phyloP scores from a whole-genome alignment of 306 rosid genomes.

The Boehmeria nivea region DNA sequence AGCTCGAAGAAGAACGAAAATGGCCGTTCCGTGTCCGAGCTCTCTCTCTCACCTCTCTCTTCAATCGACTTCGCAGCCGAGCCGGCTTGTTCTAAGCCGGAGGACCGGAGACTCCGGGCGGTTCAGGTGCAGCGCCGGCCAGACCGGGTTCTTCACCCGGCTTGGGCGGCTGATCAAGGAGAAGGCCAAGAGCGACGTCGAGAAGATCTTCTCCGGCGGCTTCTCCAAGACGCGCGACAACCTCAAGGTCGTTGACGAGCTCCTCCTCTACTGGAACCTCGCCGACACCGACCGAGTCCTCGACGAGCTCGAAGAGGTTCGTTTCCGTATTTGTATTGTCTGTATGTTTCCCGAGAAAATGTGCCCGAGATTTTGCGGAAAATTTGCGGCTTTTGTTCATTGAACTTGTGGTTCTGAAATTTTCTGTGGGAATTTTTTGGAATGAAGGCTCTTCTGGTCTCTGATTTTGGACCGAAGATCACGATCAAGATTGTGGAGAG shows the following conservation, averaged over 20 bases:
- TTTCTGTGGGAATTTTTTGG: neutral
- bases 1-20: conserved; percentile 13
- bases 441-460: conserved; percentile 66
- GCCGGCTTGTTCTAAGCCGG: conserved; percentile 13
- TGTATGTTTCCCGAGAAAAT: conserved; percentile 6
- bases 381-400: too few species aligned
- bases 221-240: conserved; percentile 85
- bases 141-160: conserved; percentile 73
- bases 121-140: conserved; percentile 67
- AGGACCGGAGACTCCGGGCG: conserved; percentile 32
- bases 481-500: conserved; percentile 82
- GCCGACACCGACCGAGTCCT: conserved; percentile 88
- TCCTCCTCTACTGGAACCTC: conserved; percentile 90
- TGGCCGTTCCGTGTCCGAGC: conserved; percentile 44
- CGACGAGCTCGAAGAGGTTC: conserved; percentile 95
- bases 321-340: neutral
- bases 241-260: conserved; percentile 89
- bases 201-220: conserved; percentile 78
- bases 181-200: conserved; percentile 90
- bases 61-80: conserved; percentile 23
- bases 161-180: conserved; percentile 80
- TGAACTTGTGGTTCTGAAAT: conserved; percentile 3
- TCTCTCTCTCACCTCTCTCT: conserved; percentile 39
- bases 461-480: conserved; percentile 89
- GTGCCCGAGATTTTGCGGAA: neutral